These are phyloP conservation scores for Arctium lappa DNA, from an alignment of 129 eudicot species.

Conservation along the genomic window DNA sequence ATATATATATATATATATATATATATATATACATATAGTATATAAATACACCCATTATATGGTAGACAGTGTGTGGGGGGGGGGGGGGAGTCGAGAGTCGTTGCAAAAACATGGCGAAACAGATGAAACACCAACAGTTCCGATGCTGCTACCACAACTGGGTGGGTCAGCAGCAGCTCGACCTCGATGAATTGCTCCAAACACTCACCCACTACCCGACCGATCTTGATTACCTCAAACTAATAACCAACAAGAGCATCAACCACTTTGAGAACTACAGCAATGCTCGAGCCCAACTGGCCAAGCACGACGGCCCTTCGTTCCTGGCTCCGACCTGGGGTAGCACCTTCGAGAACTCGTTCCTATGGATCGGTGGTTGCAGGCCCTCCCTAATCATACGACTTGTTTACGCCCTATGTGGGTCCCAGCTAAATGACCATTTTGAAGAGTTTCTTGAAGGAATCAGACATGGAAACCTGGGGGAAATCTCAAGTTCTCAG, in stretches of 20 bases:
- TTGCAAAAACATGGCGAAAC: constrained; percentile 13
- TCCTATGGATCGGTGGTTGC: constrained; percentile 46
- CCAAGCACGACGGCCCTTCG: constrained; percentile 32
- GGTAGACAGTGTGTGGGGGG: background rate
- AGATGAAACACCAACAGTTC: constrained; percentile 23
- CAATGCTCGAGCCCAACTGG: constrained; percentile 26
- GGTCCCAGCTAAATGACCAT: constrained; percentile 26
- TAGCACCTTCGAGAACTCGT: constrained; percentile 38
- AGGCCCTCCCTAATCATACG: constrained; percentile 31
- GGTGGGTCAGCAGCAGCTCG: constrained; percentile 41
- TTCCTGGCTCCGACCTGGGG: constrained; percentile 47
- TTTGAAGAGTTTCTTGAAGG: constrained; percentile 31
- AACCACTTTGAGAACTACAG: constrained; percentile 42
- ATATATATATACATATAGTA: too few relatives aligned
- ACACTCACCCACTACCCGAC: constrained; percentile 19
- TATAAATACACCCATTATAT: background rate
- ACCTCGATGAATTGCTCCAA: constrained; percentile 39
- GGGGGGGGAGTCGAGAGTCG: background rate
- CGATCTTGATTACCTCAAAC: constrained; percentile 21
- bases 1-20: background rate
- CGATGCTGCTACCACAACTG: constrained; percentile 35
- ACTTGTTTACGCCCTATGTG: constrained; percentile 30
- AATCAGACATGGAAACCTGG: constrained; percentile 30
- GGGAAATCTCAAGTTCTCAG: constrained; percentile 35
- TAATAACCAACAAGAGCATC: constrained; percentile 29